These are phyloP conservation scores for Letharia lupina DNA, from an alignment of 495 filamentous ascomycete genomes.

Conservation along the genomic window DNA sequence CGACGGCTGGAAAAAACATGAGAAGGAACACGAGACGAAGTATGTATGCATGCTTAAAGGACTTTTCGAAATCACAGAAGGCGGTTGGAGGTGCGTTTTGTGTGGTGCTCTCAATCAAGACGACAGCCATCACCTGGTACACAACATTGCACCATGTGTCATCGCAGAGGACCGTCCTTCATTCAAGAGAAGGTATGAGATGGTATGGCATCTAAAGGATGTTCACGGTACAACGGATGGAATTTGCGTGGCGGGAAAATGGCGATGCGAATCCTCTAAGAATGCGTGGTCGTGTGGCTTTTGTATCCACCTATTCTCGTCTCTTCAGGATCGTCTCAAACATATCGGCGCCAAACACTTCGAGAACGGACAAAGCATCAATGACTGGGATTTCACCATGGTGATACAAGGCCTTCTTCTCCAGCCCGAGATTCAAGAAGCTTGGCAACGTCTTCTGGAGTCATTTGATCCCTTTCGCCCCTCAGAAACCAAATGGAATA, in stretches of 20 bases:
- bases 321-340: neutral
- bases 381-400: constrained; percentile 1
- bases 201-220: constrained; percentile 2
- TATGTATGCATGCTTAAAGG: constrained; percentile 3
- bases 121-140: neutral
- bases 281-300: constrained; percentile 10
- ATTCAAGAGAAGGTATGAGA: constrained; percentile 6
- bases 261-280: neutral
- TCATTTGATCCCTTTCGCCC: neutral
- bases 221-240: neutral
- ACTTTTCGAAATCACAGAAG: neutral
- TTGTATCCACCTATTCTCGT: neutral
- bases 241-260: neutral
- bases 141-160: neutral
- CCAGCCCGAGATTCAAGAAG: neutral
- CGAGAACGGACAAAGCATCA: neutral
- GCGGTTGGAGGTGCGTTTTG: neutral
- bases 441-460: constrained; percentile 5
- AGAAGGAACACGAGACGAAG: constrained; percentile 5
- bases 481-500: neutral
- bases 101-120: neutral
- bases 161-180: neutral
- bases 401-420: constrained; percentile 6
- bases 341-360: constrained; percentile 9
- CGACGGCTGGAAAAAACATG: constrained; percentile 11